Conservation (phyloP, 805 yeast species). For the Wickerhamiella vanderwaltii region DNA sequence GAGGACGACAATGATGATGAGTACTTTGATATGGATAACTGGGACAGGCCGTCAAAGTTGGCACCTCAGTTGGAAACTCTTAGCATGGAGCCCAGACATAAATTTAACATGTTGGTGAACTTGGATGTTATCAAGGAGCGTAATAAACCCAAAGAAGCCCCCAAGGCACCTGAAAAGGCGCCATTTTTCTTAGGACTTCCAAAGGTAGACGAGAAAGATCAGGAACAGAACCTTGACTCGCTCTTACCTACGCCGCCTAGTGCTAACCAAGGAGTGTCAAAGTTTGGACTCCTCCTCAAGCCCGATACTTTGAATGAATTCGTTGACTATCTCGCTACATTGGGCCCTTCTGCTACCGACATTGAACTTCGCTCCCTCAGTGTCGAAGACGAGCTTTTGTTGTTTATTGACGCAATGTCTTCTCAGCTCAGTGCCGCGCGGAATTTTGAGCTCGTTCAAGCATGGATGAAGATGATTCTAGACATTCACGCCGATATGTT, state of each 20-base stretch:
- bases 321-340: slow-evolving; percentile 39
- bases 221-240: slow-evolving; percentile 12
- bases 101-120: slow-evolving; percentile 65
- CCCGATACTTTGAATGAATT: slow-evolving; percentile 35
- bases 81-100: slow-evolving; percentile 62
- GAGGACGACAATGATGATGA: slow-evolving; percentile 25
- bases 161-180: slow-evolving; percentile 68
- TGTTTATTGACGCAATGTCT: slow-evolving; percentile 56
- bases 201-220: slow-evolving; percentile 24
- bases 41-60: slow-evolving; percentile 39
- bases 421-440: slow-evolving; percentile 43
- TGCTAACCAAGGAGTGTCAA: slow-evolving; percentile 6
- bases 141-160: slow-evolving; percentile 81
- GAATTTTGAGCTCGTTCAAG: slow-evolving; percentile 70
- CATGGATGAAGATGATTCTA: slow-evolving; percentile 62
- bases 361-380: slow-evolving; percentile 66
- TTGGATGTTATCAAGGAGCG: slow-evolving; percentile 75
- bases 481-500: slow-evolving; percentile 76
- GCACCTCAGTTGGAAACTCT: slow-evolving; percentile 53
- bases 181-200: slow-evolving; percentile 58
- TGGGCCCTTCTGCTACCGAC: slow-evolving; percentile 72
- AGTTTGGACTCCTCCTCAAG: background rate
- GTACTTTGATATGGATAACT: slow-evolving; percentile 30
- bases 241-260: slow-evolving; percentile 6
- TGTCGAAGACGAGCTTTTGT: slow-evolving; percentile 54